phyloP scores from a whole-genome alignment of 2,329 filamentous ascomycete species.

The Xylaria multiplex region DNA sequence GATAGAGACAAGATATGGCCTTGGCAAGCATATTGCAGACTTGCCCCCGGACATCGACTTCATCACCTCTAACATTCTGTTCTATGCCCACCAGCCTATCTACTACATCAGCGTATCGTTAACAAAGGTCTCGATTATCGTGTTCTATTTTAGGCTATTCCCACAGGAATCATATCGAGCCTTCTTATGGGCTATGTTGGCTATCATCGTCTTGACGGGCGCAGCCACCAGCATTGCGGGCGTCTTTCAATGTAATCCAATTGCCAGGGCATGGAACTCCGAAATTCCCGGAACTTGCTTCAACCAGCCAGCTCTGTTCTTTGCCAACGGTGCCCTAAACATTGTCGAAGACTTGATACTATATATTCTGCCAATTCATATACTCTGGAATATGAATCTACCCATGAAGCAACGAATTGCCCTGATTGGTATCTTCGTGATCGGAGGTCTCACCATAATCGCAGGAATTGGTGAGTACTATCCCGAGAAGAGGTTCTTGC shows the following conservation, averaged over 20 bases:
- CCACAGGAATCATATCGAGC: conserved; percentile 17
- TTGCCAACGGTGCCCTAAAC: conserved; percentile 13
- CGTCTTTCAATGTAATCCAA: conserved; percentile 21
- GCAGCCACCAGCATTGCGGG: background rate
- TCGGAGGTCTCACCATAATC: conserved; percentile 23
- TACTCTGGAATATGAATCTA: conserved; percentile 26
- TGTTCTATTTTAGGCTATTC: conserved; percentile 20
- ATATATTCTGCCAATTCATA: conserved; percentile 8
- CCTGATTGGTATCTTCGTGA: conserved; percentile 14
- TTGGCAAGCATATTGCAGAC: conserved; percentile 21
- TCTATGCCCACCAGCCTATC: conserved; percentile 21
- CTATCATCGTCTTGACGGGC: conserved; percentile 4
- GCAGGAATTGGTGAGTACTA: conserved; percentile 21
- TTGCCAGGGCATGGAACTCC: conserved; percentile 15
- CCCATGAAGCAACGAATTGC: conserved; percentile 18
- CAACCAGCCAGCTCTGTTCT: conserved; percentile 21
- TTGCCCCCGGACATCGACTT: conserved; percentile 18
- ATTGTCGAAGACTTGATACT: conserved; percentile 18
- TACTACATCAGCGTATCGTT: conserved; percentile 22
- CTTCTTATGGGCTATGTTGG: conserved; percentile 18
- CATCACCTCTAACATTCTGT: conserved; percentile 17
- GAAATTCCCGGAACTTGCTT: conserved; percentile 14
- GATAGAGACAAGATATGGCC: conserved; percentile 24
- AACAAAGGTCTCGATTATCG: conserved; percentile 21
- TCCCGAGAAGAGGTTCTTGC: too few species aligned